These are phyloP conservation scores for Coemansia sp. DNA, from an alignment of 192 early-diverging fungal genomes.

Conservation along the genomic window DNA sequence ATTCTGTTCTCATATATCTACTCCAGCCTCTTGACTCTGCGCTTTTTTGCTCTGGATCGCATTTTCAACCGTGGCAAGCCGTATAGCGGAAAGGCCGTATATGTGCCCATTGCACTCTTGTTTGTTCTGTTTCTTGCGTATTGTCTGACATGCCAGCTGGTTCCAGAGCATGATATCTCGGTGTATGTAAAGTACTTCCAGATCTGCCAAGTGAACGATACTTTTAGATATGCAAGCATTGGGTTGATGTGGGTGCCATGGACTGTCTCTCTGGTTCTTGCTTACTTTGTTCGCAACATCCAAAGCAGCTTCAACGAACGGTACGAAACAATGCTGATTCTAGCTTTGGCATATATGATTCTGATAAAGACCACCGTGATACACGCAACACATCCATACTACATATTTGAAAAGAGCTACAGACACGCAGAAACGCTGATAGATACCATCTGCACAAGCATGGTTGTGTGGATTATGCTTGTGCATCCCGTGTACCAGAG, in stretches of 20 bases:
- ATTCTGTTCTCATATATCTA: constrained; percentile 20
- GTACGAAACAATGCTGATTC: constrained; percentile 28
- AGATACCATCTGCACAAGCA: constrained; percentile 10
- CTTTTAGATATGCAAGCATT: constrained; percentile 25
- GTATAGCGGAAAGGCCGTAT: constrained; percentile 24
- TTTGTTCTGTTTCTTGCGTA: constrained; percentile 11
- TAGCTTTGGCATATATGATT: constrained; percentile 15
- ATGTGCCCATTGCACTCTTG: constrained; percentile 9
- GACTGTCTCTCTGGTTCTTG: constrained; percentile 4
- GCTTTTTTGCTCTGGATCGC: constrained; percentile 26
- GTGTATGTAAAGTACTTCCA: constrained; percentile 15
- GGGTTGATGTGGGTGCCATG: constrained; percentile 35
- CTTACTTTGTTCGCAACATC: constrained; percentile 23
- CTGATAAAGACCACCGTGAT: constrained; percentile 30
- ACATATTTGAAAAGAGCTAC: constrained; percentile 17
- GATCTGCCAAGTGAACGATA: constrained; percentile 22
- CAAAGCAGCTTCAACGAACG: constrained; percentile 50
- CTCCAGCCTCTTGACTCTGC: constrained; percentile 19
- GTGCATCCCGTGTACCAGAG: constrained; percentile 25
- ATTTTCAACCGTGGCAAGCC: constrained; percentile 36
- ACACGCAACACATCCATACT: constrained; percentile 28
- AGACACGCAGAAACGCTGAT: constrained; percentile 18
- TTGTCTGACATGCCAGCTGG: constrained; percentile 29
- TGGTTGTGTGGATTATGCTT: constrained; percentile 28
- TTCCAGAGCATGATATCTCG: constrained; percentile 6